Base-by-base conservation (phyloP, 2,329 filamentous ascomycete genomes). In the Esteya vermicola region DNA sequence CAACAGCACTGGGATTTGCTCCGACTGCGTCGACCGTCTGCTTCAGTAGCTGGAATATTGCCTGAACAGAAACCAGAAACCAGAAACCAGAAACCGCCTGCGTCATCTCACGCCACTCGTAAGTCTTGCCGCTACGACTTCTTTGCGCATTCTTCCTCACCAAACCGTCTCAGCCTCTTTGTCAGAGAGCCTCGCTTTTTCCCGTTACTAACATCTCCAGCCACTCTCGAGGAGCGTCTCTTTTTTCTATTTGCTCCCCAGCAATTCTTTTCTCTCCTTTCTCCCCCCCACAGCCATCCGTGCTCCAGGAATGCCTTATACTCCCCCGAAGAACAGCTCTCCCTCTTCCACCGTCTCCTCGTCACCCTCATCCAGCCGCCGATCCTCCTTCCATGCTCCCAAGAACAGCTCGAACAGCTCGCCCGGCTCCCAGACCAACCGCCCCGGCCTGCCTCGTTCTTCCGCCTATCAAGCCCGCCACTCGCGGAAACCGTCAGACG, bases 271-370 rank as follows among this genome's bases (percentile, higher is more conserved):
- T 31, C 28, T 16, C 18, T 18, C 14, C 14, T 31, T n/a, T 31
- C 14, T 28, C n/a, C 26, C 10, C n/a, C 12, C 26, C 26, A 28
- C 10, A 28, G 12, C 10, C 26, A 28, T 13, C 26, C 26, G 12
- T 28, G 26, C 10, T 21, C 22, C 16, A 23, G 65, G 71, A 65
- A 91, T 91, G 84, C 84, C 84, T 75, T 91, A 91, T 67, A 91
- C 84, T 60, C 83, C 84, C 45, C 84, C 84, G 47, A 75, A 78
- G 52, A 72, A 74, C 55, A 64, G 69, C 55, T 78, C 75, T 45
- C 74, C 75, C 54, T 65, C 74, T 50, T 66, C 70, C 45, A 77
- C 75, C 52, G 64, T 65, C 44, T 62, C 70, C 38, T 53, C 65
- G 19, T 78, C 75, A 38, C 75, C 75, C 39, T 62, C 65, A 49